phyloP scores from a whole-genome alignment of 2,329 filamentous ascomycete genomes.

The Trichoderma cornu-damae region DNA sequence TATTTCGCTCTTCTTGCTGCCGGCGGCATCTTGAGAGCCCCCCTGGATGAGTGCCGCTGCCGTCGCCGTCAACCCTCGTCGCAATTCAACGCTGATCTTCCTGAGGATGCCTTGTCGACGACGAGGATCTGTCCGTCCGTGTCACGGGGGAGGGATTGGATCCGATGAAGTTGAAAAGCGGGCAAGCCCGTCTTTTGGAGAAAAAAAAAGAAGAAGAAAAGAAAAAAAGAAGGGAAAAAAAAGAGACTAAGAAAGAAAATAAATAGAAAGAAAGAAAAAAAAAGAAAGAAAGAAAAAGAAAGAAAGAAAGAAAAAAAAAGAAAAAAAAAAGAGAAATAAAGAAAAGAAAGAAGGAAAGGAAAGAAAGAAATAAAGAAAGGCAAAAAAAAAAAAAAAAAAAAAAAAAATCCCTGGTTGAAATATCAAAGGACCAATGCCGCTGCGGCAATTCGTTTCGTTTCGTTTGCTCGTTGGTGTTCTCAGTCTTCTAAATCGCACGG shows the following conservation, averaged over 20 bases:
- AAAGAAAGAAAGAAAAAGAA: no score
- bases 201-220: background rate
- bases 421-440: background rate
- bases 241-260: background rate
- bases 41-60: background rate
- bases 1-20: conserved; percentile 19
- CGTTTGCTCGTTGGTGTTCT: conserved; percentile 13
- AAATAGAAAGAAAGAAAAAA: no score
- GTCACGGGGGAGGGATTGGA: background rate
- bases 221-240: no score
- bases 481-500: background rate
- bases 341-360: no score
- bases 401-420: no score
- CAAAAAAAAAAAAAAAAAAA: no score
- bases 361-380: no score
- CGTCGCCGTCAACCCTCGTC: background rate
- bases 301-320: no score
- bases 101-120: background rate
- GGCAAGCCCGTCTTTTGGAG: no score
- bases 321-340: no score
- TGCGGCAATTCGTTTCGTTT: conserved; percentile 11
- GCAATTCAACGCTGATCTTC: background rate
- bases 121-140: background rate
- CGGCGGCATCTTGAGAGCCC: conserved; percentile 17
- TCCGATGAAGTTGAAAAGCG: background rate